Conservation (phyloP, 164 flowering plant species). For the Chimonanthus salicifolius region DNA sequence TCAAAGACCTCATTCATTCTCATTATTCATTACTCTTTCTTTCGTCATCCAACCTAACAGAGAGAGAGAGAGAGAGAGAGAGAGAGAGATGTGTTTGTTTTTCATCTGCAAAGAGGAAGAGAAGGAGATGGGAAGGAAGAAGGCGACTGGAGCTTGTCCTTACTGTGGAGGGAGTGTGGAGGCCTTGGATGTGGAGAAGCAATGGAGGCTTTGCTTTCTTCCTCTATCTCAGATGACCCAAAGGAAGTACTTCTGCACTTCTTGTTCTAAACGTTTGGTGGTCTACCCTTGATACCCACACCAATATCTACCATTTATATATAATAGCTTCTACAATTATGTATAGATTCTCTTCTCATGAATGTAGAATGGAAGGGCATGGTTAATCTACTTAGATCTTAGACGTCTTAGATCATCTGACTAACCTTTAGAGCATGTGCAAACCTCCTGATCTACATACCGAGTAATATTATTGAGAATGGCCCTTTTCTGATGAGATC, state of each 20-base stretch:
- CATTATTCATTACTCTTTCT: not conserved
- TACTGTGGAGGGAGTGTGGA: constrained; percentile 76
- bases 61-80: not conserved
- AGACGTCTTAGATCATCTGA: no score
- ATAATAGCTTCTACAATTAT: not conserved
- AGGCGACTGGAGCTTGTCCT: constrained; percentile 80
- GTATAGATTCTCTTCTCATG: not conserved
- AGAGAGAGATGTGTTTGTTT: constrained; percentile 59
- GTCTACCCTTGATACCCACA: constrained; percentile 13
- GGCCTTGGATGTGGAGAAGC: constrained; percentile 60
- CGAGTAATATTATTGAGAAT: no score
- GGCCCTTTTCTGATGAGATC: not conserved
- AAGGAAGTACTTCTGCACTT: constrained; percentile 49
- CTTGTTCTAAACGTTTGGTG: constrained; percentile 52
- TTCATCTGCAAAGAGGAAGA: constrained; percentile 76
- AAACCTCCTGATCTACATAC: no score
- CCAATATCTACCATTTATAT: not conserved
- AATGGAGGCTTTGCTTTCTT: constrained; percentile 70
- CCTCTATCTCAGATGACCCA: constrained; percentile 55
- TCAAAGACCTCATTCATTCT: not conserved
- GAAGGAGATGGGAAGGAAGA: constrained; percentile 50
- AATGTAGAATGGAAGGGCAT: not conserved
- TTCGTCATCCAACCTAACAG: not conserved
- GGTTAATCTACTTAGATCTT: not conserved
- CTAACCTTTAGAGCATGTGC: no score